A percentile compares a stretch with the other conserved stretches of the same genome.
Conservation (phyloP, 148 eudicot species). For the Rheum nobile region DNA sequence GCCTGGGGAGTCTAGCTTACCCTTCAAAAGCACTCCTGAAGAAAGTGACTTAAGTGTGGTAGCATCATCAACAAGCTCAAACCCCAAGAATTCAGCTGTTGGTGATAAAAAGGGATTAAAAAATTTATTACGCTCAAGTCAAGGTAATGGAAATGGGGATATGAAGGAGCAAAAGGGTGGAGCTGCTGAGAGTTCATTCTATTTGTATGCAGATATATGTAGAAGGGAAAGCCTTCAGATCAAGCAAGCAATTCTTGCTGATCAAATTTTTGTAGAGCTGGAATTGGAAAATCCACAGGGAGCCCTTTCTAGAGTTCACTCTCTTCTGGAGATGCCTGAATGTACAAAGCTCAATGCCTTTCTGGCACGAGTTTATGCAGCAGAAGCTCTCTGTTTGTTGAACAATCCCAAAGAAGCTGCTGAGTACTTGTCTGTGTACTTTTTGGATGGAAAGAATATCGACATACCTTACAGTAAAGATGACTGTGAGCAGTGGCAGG, state of each 20-base stretch:
- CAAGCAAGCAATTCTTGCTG: conserved; percentile 66
- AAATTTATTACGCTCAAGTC: conserved; percentile 29
- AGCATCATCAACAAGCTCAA: conserved; percentile 16
- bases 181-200: conserved; percentile 26
- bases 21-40: background rate
- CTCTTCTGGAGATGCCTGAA: conserved; percentile 49
- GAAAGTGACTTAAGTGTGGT: conserved; percentile 22
- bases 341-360: conserved; percentile 56
- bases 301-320: conserved; percentile 53
- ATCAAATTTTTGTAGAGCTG: conserved; percentile 75
- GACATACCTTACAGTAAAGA: conserved; percentile 64
- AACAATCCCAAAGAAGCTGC: conserved; percentile 83
- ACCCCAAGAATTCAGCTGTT: conserved; percentile 8
- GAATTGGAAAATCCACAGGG: conserved; percentile 56
- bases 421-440: conserved; percentile 47
- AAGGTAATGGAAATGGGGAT: conserved; percentile 60
- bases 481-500: conserved; percentile 56
- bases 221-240: conserved; percentile 55
- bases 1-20: background rate
- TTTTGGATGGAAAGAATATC: conserved; percentile 31
- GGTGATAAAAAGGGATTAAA: conserved; percentile 20
- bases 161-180: conserved; percentile 49
- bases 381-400: conserved; percentile 82
- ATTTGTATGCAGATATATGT: conserved; percentile 49
- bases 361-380: conserved; percentile 65